phyloP scores from a whole-genome alignment of 495 filamentous ascomycete species.

The Arthonia radiata region DNA sequence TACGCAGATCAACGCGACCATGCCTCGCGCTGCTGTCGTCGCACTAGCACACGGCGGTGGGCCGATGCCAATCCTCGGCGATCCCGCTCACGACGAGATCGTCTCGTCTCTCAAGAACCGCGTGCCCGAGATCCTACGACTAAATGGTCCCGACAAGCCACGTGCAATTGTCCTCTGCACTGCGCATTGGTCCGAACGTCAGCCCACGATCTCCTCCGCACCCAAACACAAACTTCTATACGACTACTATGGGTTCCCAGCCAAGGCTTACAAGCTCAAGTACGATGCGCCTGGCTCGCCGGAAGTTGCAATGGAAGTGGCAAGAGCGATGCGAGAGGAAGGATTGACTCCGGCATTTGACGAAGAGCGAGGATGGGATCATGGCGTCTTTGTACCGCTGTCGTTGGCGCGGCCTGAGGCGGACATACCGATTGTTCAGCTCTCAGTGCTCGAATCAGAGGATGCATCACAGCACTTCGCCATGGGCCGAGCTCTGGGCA shows the following conservation, averaged over 20 bases:
- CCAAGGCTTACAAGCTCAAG: constrained; percentile 15
- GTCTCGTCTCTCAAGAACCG: constrained; percentile 12
- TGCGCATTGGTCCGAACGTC: constrained; percentile 16
- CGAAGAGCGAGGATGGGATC: constrained; percentile 11
- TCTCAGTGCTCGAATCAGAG: constrained; percentile 12
- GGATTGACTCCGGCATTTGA: constrained; percentile 11
- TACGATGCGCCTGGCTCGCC: constrained; percentile 17
- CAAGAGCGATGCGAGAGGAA: constrained; percentile 8
- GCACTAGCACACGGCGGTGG: constrained; percentile 19
- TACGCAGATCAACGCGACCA: no score
- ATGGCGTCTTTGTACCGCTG: constrained; percentile 17
- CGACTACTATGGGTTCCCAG: constrained; percentile 19
- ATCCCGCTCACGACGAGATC: constrained; percentile 12
- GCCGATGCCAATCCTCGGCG: constrained; percentile 17
- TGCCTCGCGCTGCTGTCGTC: constrained; percentile 16
- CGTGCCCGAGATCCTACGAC: constrained; percentile 14
- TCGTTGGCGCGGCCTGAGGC: constrained; percentile 10
- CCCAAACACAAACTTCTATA: constrained; percentile 15
- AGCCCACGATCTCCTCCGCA: constrained; percentile 13
- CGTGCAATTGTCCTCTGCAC: constrained; percentile 18
- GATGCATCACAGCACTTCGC: constrained; percentile 8
- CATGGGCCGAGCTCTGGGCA: constrained; percentile 9
- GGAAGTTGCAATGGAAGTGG: constrained; percentile 14
- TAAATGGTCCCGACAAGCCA: constrained; percentile 13
- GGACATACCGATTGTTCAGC: constrained; percentile 12